Evolutionary conservation across 2,329 filamentous ascomycete species (phyloP), one percentile per base, ranked within the genome.

Genomic region (Colletotrichum musae): DNA sequence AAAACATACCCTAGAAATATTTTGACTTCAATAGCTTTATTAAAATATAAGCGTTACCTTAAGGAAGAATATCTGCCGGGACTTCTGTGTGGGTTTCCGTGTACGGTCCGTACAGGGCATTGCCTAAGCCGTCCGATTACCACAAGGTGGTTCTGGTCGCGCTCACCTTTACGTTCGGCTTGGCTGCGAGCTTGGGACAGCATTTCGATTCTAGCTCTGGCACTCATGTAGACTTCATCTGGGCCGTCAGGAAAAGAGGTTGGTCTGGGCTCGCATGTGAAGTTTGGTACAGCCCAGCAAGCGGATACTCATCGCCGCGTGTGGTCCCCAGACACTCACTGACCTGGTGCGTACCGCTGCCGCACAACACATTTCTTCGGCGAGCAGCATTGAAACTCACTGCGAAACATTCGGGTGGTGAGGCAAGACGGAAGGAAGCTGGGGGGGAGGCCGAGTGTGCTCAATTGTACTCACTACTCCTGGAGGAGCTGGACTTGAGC

Each of bases 81-180:
- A 71, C 74, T 12, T 73, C 87, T 1, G n/a, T 24, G 12, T 79
- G 76, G 64, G 85, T 82, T 0, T 88, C 86, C 0, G 77, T 86
- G 1, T 86, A 89, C 60, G 86, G 86, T 0, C 85, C 86, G 0
- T 89, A 89, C 61, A 86, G 87, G 13, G 82, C 83, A 1, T 77
- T 86, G 12, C 86, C 86, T 0, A 80, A 87, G 59, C 82, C 85
- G 0, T 10, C 43, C 0, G 50, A 43, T 5, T 75, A 75, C 26
- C 70, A 75, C 1, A 74, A 63, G 18, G 24, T 76, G 1, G 26
- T 75, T 1, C 28, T 75, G 2, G 62, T 76, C n/a, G 70, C 73
- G 6, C 73, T 72, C 3, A 67, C 75, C 0, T 76, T 75, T 26
- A 75, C 73, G 0, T 75, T 76, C 52, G 75, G 73, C 9, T 50